Evolutionary conservation across 768 basidiomycete species (phyloP).

Genomic region (Serendipita sp.): DNA sequence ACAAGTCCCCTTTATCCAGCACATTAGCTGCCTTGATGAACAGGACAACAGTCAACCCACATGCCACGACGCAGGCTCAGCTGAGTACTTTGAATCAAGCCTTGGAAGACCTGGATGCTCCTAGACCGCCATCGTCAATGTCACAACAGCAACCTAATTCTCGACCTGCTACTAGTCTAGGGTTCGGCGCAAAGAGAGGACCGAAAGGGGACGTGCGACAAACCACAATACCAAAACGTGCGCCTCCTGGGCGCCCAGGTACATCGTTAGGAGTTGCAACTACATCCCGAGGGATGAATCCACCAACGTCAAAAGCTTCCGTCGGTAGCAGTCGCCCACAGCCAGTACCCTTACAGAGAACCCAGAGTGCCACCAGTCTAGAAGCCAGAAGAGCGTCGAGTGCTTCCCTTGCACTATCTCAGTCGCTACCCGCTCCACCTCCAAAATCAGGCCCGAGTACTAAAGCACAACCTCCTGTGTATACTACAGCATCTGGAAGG

Average conservation of each 20-base stretch:
- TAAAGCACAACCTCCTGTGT: conserved; percentile 13
- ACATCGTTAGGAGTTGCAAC: background rate
- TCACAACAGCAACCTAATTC: background rate
- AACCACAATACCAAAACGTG: background rate
- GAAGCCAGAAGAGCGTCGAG: conserved; percentile 29
- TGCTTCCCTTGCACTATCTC: conserved; percentile 44
- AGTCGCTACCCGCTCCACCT: conserved; percentile 41
- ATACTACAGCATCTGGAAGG: conserved; percentile 39
- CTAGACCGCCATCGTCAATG: background rate
- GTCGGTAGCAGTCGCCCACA: background rate
- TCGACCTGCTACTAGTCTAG: background rate
- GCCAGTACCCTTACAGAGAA: background rate
- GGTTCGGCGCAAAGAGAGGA: background rate
- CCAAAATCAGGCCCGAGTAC: conserved; percentile 21
- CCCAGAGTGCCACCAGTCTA: background rate
- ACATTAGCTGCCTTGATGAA: conserved; percentile 1
- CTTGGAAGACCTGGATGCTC: background rate
- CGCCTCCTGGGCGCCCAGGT: background rate
- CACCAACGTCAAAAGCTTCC: background rate
- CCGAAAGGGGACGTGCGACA: background rate
- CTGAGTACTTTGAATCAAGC: background rate
- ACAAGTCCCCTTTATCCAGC: background rate
- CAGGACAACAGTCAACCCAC: background rate
- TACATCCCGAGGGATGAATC: background rate
- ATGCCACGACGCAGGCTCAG: background rate